Conservation (phyloP, 768 basidiomycete genomes). For the Mrakia gelida region DNA sequence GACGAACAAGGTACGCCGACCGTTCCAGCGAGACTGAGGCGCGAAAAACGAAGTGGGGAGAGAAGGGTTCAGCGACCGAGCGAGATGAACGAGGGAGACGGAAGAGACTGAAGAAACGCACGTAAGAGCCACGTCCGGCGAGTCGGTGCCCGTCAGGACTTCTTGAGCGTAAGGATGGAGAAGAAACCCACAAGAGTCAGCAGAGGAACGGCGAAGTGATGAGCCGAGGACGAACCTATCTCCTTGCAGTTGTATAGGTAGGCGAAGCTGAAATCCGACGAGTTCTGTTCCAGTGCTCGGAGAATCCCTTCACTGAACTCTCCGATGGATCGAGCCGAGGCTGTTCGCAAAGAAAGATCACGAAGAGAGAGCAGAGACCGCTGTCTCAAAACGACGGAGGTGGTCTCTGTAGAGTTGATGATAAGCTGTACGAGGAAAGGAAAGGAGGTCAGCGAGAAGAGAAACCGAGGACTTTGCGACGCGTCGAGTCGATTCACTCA, state of each 20-base stretch:
- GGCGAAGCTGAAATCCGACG: slow-evolving; percentile 17
- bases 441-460: no score
- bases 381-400: slow-evolving; percentile 15
- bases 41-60: background rate
- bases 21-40: slow-evolving; percentile 12
- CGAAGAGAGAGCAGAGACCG: slow-evolving; percentile 14
- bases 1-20: slow-evolving; percentile 10
- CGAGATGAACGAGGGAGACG: background rate
- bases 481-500: no score
- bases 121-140: background rate
- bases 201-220: background rate
- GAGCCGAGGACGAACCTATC: background rate
- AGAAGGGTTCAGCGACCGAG: background rate
- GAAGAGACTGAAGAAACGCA: background rate
- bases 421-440: background rate
- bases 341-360: slow-evolving; percentile 4
- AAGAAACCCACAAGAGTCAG: background rate
- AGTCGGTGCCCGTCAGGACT: background rate
- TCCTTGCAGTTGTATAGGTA: slow-evolving; percentile 24
- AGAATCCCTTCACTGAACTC: slow-evolving; percentile 12
- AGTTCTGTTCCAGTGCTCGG: slow-evolving; percentile 14
- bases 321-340: background rate
- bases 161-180: background rate
- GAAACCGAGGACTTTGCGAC: no score
- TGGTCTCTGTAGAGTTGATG: slow-evolving; percentile 30